Conservation (phyloP, 1,284 basidiomycete species). For the Puccinia coronata region DNA sequence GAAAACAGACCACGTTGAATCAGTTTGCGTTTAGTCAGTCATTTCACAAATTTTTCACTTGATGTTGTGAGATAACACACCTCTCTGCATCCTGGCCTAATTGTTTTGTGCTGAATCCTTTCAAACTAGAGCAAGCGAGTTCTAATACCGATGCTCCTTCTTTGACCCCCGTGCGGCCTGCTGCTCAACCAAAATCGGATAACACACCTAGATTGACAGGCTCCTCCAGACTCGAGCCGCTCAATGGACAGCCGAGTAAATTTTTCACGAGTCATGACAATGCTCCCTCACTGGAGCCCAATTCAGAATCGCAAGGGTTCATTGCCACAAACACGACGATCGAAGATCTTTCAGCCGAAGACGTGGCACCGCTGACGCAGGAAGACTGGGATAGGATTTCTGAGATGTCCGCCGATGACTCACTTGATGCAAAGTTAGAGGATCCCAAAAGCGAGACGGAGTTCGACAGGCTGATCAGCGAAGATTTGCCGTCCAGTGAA, state of each 20-base stretch:
- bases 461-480: slow-evolving; percentile 21
- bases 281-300: background rate
- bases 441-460: background rate
- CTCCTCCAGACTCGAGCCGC: background rate
- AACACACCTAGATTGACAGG: background rate
- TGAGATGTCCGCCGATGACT: slow-evolving; percentile 9
- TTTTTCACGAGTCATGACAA: slow-evolving; percentile 12
- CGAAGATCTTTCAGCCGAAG: slow-evolving; percentile 27
- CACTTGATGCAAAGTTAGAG: background rate
- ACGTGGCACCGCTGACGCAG: slow-evolving; percentile 28
- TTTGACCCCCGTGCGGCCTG: background rate
- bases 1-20: slow-evolving; percentile 38
- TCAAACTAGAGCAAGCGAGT: background rate
- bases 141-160: background rate
- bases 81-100: background rate
- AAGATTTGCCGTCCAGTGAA: slow-evolving; percentile 43
- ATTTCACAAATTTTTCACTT: background rate
- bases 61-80: background rate
- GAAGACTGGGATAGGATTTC: slow-evolving; percentile 34
- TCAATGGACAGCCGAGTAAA: slow-evolving; percentile 28
- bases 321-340: slow-evolving; percentile 16
- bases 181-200: background rate
- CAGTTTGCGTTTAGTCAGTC: slow-evolving; percentile 46
- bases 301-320: slow-evolving; percentile 22
- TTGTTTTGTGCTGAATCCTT: background rate